Evolutionary conservation across 2,329 filamentous ascomycete genomes (phyloP), one percentile per base, ranked within the genome.

Genomic region (Xylaria hypoxylon): DNA sequence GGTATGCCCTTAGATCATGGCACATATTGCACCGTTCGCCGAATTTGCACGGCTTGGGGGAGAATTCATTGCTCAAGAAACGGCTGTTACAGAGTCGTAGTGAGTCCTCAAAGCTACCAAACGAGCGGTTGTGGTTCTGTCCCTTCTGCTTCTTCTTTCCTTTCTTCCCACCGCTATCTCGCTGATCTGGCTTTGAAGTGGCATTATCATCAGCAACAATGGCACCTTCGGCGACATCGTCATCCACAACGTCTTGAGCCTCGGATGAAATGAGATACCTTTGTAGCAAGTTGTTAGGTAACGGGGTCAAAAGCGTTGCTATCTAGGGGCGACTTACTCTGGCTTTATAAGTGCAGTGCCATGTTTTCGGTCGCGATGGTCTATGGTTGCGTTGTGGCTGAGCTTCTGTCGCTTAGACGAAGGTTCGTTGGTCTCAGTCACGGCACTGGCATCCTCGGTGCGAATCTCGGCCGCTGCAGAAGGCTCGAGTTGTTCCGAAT

Each of bases 1-100:
- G 82, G 76, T 99, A 99, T 76, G 89, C 90, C 69, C 96, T 89
- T 51, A 99, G 81, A 74, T 97, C 89, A 76, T 99, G 96, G 73
- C 90, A 89, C 71, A 90, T 88, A 71, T 89, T 92, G 83, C 96
- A 99, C 68, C 87, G 89, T 35, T 93, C 90, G 28, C 92, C 94
- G 73, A 90, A 96, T 55, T 83, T 86, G 79, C 96, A 98, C 28
- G 89, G 82, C 69, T 85, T 83, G 0, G 94, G 92, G 2, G 93
- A 94, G 78, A 97, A 97, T 77, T 98, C 95, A 42, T 91, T 84
- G 68, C 83, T 86, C 74, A 89, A 86, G 19, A 87, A 87, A 67
- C 92, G 86, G 59, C 90, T 93, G 73, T 89, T 88, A 80, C 95
- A 98, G 8, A 98, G 86, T 45, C 87, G 87, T 62, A 94, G 85